phyloP scores from a whole-genome alignment of 495 filamentous ascomycete species.

The Penicillium chermesinum region DNA sequence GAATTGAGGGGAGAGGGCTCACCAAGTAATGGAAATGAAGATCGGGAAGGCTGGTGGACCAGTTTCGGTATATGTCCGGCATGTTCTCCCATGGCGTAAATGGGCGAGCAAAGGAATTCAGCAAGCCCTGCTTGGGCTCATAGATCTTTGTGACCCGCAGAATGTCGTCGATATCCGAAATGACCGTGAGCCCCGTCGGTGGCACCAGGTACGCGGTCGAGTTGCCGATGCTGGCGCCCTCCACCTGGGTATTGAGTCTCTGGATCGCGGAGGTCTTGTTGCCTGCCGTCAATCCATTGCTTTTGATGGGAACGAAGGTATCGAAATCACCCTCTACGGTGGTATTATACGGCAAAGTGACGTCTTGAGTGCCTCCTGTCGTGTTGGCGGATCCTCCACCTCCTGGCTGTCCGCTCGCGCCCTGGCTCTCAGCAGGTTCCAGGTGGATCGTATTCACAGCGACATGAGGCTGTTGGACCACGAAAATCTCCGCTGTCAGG shows the following conservation, averaged over 20 bases:
- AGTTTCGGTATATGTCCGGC: constrained; percentile 67
- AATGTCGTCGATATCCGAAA: constrained; percentile 77
- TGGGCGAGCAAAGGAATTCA: constrained; percentile 70
- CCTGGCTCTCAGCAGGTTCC: constrained; percentile 45
- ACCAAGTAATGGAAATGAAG: constrained; percentile 75
- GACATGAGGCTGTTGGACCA: constrained; percentile 60
- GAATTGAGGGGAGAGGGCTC: not conserved
- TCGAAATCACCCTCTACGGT: constrained; percentile 67
- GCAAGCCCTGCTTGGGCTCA: constrained; percentile 61
- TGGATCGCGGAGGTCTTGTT: constrained; percentile 59
- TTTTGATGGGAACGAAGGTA: constrained; percentile 52
- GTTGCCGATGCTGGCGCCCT: constrained; percentile 61
- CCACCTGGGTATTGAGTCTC: constrained; percentile 59
- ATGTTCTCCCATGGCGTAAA: constrained; percentile 74
- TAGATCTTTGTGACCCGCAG: constrained; percentile 81
- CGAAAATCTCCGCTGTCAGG: constrained; percentile 63
- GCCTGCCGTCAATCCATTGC: constrained; percentile 49
- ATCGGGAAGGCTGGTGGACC: constrained; percentile 53
- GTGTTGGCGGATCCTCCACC: constrained; percentile 50
- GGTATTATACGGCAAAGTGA: constrained; percentile 52
- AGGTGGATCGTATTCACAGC: constrained; percentile 59
- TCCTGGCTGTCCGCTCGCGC: constrained; percentile 45
- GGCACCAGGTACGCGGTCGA: constrained; percentile 73
- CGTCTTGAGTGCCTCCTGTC: constrained; percentile 49
- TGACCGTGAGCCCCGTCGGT: constrained; percentile 57